These are phyloP conservation scores for Abrus pulchellus DNA, from an alignment of 306 rosid species.

Conservation along the genomic window DNA sequence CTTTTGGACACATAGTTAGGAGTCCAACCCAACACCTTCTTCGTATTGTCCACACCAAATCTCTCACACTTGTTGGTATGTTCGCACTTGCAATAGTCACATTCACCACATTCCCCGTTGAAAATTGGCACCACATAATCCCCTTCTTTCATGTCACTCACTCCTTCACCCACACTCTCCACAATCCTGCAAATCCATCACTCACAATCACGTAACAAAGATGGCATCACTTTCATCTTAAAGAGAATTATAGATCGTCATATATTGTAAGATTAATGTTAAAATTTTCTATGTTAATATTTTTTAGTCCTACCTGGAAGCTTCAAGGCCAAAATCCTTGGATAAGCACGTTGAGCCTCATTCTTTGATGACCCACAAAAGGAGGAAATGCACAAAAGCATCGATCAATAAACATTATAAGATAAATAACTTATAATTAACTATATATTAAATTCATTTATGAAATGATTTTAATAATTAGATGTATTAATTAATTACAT, in stretches of 20 bases:
- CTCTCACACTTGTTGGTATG: slow-evolving; percentile 67
- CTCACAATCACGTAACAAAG: not conserved
- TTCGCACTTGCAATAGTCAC: slow-evolving; percentile 58
- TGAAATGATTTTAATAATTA: not conserved
- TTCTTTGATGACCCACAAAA: slow-evolving; percentile 43
- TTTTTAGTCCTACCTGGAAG: slow-evolving; percentile 67
- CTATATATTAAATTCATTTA: not conserved
- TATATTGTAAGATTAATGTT: not conserved
- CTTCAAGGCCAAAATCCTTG: slow-evolving; percentile 93
- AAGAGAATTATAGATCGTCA: not conserved
- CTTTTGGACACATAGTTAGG: too few species aligned
- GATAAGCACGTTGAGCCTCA: slow-evolving; percentile 72
- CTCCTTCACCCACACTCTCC: slow-evolving; percentile 88
- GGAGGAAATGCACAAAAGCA: not conserved
- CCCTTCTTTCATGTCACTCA: slow-evolving; percentile 68
- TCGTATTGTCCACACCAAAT: slow-evolving; percentile 67
- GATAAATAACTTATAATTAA: not conserved
- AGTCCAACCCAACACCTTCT: slow-evolving; percentile 63
- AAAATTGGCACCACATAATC: slow-evolving; percentile 78
- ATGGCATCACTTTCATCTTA: not conserved
- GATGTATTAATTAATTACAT: not conserved
- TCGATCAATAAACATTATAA: not conserved
- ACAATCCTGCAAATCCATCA: slow-evolving; percentile 55
- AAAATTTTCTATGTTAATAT: too few species aligned
- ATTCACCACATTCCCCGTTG: slow-evolving; percentile 81